Conservation (phyloP, 176 grass and related monocot species). For the Eleusine indica region DNA sequence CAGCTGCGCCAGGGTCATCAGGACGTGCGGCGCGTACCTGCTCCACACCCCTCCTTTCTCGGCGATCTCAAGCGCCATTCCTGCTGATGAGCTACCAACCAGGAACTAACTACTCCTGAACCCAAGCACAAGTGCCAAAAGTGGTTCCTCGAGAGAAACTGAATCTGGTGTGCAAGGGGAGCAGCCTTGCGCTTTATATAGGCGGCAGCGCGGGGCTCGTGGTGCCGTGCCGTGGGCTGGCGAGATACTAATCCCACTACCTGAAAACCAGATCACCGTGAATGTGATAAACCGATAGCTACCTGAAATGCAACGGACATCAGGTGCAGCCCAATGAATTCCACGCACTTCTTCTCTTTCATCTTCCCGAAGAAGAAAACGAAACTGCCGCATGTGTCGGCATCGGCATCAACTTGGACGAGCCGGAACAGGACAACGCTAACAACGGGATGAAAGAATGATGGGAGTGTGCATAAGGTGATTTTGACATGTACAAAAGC, state of each 20-base stretch:
- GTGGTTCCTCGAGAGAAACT: neutral
- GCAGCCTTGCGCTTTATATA: conserved; percentile 24
- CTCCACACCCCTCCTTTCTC: conserved; percentile 9
- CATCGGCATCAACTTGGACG: neutral
- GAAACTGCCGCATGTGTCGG: neutral
- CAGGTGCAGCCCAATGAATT: neutral
- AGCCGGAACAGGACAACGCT: neutral
- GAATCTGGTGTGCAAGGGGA: neutral
- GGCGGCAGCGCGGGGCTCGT: neutral
- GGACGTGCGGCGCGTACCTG: conserved; percentile 67
- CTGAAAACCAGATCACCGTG: conserved; percentile 15
- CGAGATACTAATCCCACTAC: neutral
- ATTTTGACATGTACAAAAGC: neutral
- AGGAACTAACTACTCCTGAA: too few species aligned
- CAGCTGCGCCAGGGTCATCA: conserved; percentile 73
- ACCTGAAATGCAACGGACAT: conserved; percentile 32
- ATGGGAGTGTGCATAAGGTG: neutral
- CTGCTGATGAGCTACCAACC: neutral
- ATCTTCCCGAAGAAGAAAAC: neutral
- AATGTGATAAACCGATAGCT: neutral
- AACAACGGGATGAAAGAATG: neutral
- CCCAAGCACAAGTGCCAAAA: neutral
- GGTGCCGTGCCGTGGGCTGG: neutral
- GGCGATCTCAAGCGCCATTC: conserved; percentile 1
- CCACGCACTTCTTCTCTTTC: neutral